A percentile compares a stretch with the other conserved stretches of the same genome.
phyloP scores from a whole-genome alignment of 257 asterid species.

The Solanum phureja region DNA sequence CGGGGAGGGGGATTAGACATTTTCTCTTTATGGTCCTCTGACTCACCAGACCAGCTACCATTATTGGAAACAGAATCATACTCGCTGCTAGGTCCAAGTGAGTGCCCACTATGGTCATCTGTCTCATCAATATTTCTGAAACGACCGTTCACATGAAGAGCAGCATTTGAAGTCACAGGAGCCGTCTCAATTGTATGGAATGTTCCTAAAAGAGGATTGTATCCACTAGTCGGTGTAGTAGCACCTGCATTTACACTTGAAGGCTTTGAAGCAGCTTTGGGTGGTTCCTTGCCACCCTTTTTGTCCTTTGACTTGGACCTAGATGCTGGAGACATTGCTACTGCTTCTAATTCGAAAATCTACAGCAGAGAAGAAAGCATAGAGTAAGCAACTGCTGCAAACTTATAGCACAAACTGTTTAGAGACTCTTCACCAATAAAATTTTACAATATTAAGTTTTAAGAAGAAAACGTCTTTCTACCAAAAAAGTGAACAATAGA shows the following conservation, averaged over 20 bases:
- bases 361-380: slow-evolving; percentile 1
- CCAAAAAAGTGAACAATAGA: neutral
- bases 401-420: neutral
- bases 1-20: slow-evolving; percentile 19
- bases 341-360: slow-evolving; percentile 22
- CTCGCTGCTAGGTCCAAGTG: slow-evolving; percentile 42
- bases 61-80: slow-evolving; percentile 78
- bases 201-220: slow-evolving; percentile 76
- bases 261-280: slow-evolving; percentile 57
- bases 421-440: neutral
- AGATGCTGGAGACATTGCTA: slow-evolving; percentile 71
- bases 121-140: slow-evolving; percentile 78
- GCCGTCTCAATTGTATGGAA: slow-evolving; percentile 66
- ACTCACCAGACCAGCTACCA: slow-evolving; percentile 98
- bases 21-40: slow-evolving; percentile 74
- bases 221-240: slow-evolving; percentile 62
- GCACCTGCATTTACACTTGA: slow-evolving; percentile 35
- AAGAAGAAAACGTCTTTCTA: neutral
- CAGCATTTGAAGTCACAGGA: slow-evolving; percentile 40
- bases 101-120: slow-evolving; percentile 60
- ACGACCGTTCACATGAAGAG: slow-evolving; percentile 65
- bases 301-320: slow-evolving; percentile 80
- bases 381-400: neutral
- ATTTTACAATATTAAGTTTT: neutral
- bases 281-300: slow-evolving; percentile 58